Conservation (phyloP, 192 early-diverging fungal species). For the Rhizoclosmatium sp. region DNA sequence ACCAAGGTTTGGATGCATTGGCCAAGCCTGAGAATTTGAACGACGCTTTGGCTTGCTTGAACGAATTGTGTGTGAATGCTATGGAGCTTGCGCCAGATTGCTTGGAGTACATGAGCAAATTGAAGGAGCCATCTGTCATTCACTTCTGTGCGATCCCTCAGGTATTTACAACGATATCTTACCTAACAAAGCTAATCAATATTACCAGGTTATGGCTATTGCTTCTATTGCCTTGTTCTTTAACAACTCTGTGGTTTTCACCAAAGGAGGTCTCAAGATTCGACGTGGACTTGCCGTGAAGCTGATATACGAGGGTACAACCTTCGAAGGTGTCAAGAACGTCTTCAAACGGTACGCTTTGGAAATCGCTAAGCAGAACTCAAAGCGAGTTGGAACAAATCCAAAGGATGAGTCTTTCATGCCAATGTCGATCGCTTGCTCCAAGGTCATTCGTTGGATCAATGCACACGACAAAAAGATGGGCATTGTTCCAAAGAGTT, state of each 20-base stretch:
- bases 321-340: constrained; percentile 53
- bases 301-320: constrained; percentile 49
- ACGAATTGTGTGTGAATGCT: constrained; percentile 87
- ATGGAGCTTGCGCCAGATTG: constrained; percentile 85
- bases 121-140: constrained; percentile 84
- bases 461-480: constrained; percentile 35
- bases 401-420: constrained; percentile 48
- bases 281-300: constrained; percentile 66
- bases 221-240: constrained; percentile 87
- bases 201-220: constrained; percentile 84
- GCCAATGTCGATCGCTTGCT: constrained; percentile 47
- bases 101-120: constrained; percentile 81
- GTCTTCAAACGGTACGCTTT: constrained; percentile 50
- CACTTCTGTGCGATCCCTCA: constrained; percentile 99
- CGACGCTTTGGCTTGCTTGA: constrained; percentile 80
- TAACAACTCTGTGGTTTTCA: constrained; percentile 84
- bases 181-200: constrained; percentile 21
- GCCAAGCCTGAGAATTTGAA: constrained; percentile 73
- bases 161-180: constrained; percentile 52
- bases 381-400: constrained; percentile 40
- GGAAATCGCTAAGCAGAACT: constrained; percentile 46
- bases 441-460: constrained; percentile 53
- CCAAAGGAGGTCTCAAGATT: constrained; percentile 85
- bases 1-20: constrained; percentile 72
- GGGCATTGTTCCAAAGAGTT: background rate